These are phyloP conservation scores for Tolypocladium sp. DNA, from an alignment of 2,329 filamentous ascomycete genomes.

Conservation along the genomic window DNA sequence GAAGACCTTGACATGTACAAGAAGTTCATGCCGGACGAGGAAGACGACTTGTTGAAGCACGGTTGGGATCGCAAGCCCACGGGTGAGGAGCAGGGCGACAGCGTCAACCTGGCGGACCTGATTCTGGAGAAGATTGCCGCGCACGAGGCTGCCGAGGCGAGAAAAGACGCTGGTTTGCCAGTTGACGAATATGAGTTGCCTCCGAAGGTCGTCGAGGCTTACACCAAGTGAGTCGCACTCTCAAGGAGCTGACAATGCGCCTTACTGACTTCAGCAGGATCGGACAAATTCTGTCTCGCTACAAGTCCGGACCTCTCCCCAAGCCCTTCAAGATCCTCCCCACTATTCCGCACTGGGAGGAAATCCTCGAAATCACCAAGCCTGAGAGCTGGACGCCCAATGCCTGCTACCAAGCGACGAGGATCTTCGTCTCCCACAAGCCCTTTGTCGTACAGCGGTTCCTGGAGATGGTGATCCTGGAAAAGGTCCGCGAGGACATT, in stretches of 20 bases:
- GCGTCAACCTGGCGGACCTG: conserved; percentile 80
- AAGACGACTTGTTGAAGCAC: conserved; percentile 63
- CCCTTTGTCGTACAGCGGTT: conserved; percentile 75
- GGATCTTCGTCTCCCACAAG: conserved; percentile 83
- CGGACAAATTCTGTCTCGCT: conserved; percentile 79
- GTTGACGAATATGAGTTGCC: conserved; percentile 83
- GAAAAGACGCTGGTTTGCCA: conserved; percentile 37
- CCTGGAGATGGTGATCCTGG: conserved; percentile 77
- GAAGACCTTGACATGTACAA: conserved; percentile 85
- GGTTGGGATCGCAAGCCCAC: conserved; percentile 42
- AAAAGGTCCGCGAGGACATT: conserved; percentile 88
- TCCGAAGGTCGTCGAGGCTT: conserved; percentile 88
- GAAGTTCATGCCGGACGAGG: conserved; percentile 71
- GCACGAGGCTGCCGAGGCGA: conserved; percentile 63
- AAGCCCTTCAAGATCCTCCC: conserved; percentile 98
- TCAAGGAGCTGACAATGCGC: not conserved
- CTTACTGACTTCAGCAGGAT: conserved; percentile 43
- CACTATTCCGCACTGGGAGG: conserved; percentile 83
- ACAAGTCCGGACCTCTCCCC: conserved; percentile 91
- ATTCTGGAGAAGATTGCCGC: conserved; percentile 92
- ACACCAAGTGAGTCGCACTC: conserved; percentile 58
- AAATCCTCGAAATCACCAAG: conserved; percentile 74
- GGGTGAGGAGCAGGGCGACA: conserved; percentile 37
- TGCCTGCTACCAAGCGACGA: conserved; percentile 76
- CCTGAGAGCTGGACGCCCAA: conserved; percentile 70